Conservation (phyloP, 75 land plant species). For the Pinus albicaulis region DNA sequence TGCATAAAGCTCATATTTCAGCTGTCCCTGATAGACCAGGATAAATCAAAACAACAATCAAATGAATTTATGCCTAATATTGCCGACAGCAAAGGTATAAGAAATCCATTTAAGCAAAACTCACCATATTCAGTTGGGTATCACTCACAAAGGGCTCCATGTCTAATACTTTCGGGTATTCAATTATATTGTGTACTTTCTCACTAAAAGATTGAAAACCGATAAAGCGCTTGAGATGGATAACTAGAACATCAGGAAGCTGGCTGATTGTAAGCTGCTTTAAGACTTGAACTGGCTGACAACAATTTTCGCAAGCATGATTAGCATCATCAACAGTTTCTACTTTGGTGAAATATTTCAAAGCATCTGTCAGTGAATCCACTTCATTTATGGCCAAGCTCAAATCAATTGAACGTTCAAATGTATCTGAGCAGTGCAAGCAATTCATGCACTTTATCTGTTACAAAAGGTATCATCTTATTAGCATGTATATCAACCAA, state of each 20-base stretch:
- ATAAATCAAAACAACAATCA: not conserved
- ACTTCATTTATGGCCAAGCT: constrained; percentile 75
- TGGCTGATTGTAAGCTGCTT: constrained; percentile 65
- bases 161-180: constrained; percentile 57
- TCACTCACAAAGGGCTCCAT: constrained; percentile 52
- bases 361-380: constrained; percentile 44
- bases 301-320: constrained; percentile 61
- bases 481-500: not conserved
- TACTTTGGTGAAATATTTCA: constrained; percentile 48
- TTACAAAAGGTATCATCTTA: not conserved
- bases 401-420: constrained; percentile 65
- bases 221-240: constrained; percentile 80
- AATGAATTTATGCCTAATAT: not conserved
- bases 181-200: constrained; percentile 66
- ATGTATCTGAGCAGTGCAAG: constrained; percentile 49
- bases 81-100: not conserved
- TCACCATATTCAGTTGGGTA: constrained; percentile 13
- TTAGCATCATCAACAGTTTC: constrained; percentile 52
- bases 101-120: not conserved
- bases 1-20: constrained; percentile 74
- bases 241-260: constrained; percentile 47
- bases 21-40: constrained; percentile 19
- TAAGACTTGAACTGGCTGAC: constrained; percentile 45
- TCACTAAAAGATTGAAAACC: constrained; percentile 43
- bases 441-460: constrained; percentile 72